Evolutionary conservation across 2,329 filamentous ascomycete genomes (phyloP).

Genomic region (Beauveria varroae): DNA sequence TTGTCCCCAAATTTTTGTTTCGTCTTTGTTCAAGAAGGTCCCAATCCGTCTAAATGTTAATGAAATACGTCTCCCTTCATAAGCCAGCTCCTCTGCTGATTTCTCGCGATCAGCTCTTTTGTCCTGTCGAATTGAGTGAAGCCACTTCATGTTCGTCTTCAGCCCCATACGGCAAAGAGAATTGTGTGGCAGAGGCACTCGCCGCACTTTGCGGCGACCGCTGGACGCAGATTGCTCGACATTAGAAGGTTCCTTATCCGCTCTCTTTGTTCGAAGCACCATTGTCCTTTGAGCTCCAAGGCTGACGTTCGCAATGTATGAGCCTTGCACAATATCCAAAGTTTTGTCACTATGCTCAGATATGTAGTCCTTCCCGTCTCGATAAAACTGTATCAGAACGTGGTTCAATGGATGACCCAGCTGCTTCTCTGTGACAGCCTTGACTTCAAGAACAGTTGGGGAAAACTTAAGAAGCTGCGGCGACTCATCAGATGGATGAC

Average conservation of each 20-base stretch:
- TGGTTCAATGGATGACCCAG: constrained; percentile 84
- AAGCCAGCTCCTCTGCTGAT: constrained; percentile 61
- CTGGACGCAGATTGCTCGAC: constrained; percentile 14
- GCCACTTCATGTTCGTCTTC: constrained; percentile 75
- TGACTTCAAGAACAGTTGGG: constrained; percentile 61
- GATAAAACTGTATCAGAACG: constrained; percentile 86
- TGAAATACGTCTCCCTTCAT: constrained; percentile 72
- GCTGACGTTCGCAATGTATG: constrained; percentile 86
- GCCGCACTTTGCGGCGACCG: constrained; percentile 50
- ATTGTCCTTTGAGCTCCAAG: constrained; percentile 89
- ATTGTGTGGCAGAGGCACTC: constrained; percentile 75
- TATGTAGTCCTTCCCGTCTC: constrained; percentile 83
- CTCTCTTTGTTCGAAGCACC: constrained; percentile 77
- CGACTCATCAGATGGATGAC: constrained; percentile 85
- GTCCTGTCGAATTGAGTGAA: constrained; percentile 87
- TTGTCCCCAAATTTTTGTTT: constrained; percentile 78
- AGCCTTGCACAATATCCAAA: constrained; percentile 73
- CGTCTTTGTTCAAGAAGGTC: constrained; percentile 67
- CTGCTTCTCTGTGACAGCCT: constrained; percentile 58
- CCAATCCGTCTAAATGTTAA: constrained; percentile 86
- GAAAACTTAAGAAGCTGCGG: constrained; percentile 72
- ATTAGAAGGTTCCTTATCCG: constrained; percentile 31
- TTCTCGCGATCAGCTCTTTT: constrained; percentile 66
- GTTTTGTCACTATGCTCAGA: constrained; percentile 97
- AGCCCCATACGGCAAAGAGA: constrained; percentile 80